phyloP scores from a whole-genome alignment of 129 eudicot species.

The Pulicaria dysenterica region DNA sequence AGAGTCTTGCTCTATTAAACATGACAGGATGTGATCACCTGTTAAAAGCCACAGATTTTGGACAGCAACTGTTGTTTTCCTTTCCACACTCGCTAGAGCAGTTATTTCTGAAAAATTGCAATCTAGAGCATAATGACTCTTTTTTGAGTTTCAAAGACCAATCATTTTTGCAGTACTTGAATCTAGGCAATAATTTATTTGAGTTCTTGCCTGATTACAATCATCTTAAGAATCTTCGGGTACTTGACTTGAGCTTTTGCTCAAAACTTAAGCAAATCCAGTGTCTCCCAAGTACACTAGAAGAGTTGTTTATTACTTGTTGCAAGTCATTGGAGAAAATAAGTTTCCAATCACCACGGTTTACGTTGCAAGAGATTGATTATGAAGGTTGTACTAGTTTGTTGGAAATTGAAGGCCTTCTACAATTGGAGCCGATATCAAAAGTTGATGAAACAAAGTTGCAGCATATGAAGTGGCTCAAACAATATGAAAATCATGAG shows the following conservation, averaged over 20 bases:
- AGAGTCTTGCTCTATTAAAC: conserved; percentile 23
- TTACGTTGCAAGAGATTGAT: no score
- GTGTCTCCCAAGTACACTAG: conserved; percentile 28
- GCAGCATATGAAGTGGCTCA: no score
- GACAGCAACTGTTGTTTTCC: neutral
- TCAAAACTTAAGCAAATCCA: neutral
- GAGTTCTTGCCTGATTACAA: neutral
- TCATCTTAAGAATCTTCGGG: conserved; percentile 19
- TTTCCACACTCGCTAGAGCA: conserved; percentile 16
- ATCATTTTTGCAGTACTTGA: conserved; percentile 8
- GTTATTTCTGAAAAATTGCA: conserved; percentile 8
- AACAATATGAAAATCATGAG: no score
- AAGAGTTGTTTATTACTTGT: conserved; percentile 3
- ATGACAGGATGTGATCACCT: conserved; percentile 18
- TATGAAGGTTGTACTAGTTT: no score
- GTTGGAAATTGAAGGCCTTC: no score
- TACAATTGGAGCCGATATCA: no score
- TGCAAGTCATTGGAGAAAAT: neutral
- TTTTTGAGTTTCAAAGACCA: neutral
- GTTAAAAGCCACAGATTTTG: neutral
- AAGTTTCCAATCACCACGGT: no score
- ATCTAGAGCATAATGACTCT: neutral
- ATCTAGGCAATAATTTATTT: conserved; percentile 24
- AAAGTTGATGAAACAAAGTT: no score
- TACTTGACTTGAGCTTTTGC: conserved; percentile 25